A percentile compares a stretch with the other conserved stretches of the same genome.
These are phyloP conservation scores for Selaginella moellendorffii DNA, from an alignment of 75 land plant species.

Conservation along the genomic window DNA sequence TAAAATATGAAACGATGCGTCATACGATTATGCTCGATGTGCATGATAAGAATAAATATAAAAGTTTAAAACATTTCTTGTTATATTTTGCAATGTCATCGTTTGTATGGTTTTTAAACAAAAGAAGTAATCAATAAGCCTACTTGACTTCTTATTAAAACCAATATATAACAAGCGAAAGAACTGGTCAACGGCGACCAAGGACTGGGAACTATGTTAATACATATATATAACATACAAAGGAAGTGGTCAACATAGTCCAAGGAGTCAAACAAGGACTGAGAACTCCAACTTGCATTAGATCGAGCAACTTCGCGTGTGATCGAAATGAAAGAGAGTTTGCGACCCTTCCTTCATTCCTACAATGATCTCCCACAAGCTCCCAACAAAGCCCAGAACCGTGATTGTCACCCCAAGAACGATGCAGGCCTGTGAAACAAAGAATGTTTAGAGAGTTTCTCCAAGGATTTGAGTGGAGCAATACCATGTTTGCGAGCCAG, in stretches of 20 bases:
- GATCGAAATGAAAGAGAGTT: neutral
- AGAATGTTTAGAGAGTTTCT: neutral
- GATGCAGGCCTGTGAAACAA: neutral
- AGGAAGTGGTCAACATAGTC: too few relatives aligned
- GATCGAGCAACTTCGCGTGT: neutral
- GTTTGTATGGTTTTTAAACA: too few relatives aligned
- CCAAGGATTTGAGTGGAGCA: too few relatives aligned
- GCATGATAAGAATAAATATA: too few relatives aligned
- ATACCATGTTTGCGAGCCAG: conserved; percentile 30
- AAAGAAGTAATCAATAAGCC: neutral
- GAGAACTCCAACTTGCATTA: too few relatives aligned
- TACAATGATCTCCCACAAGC: neutral
- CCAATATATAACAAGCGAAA: too few relatives aligned
- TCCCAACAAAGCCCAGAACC: neutral
- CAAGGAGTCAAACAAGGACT: too few relatives aligned
- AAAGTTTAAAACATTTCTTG: neutral
- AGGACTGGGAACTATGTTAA: neutral
- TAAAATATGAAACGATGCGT: too few relatives aligned
- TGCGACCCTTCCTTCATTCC: neutral
- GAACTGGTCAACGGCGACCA: neutral
- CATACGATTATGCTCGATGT: too few relatives aligned
- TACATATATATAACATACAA: neutral
- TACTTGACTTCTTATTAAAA: too few relatives aligned
- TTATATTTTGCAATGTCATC: neutral
- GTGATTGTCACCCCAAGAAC: neutral